Percentiles rank a stretch among this genome's conserved stretches.
Conservation (phyloP, 192 early-diverging fungal species). For the Linnemannia hyalina region DNA sequence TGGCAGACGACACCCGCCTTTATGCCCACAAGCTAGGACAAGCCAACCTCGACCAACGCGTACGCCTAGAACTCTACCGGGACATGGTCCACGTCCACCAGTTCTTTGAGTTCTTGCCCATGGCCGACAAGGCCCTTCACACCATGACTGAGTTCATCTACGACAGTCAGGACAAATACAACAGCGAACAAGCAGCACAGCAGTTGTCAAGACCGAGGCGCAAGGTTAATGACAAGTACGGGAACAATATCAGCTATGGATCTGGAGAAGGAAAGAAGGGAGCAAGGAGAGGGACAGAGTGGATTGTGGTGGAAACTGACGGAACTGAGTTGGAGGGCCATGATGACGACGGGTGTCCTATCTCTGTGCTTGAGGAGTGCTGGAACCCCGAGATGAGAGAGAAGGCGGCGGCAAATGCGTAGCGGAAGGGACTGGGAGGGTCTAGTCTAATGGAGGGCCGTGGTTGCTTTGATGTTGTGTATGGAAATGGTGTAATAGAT, state of each 20-base stretch:
- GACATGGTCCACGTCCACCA: conserved; percentile 53
- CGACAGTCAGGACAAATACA: background rate
- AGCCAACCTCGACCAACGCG: conserved; percentile 1
- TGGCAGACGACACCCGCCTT: conserved; percentile 41
- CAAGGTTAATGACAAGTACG: background rate
- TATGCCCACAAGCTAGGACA: conserved; percentile 44
- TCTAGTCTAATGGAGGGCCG: too few relatives aligned
- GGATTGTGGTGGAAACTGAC: conserved; percentile 28
- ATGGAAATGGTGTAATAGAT: background rate
- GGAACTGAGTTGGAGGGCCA: conserved; percentile 31
- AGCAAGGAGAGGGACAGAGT: conserved; percentile 13
- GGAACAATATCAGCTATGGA: background rate
- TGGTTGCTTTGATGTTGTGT: too few relatives aligned
- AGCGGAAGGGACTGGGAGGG: background rate
- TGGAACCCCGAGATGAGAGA: conserved; percentile 18
- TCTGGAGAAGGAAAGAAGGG: background rate
- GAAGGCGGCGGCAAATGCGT: background rate
- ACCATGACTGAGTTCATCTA: conserved; percentile 28
- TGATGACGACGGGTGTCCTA: conserved; percentile 7
- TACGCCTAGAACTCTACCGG: conserved; percentile 32
- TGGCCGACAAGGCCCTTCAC: conserved; percentile 18
- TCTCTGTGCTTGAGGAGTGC: conserved; percentile 13
- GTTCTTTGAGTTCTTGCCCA: conserved; percentile 46
- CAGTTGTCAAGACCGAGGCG: background rate
- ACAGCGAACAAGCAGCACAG: background rate